These are phyloP conservation scores for Leptoxyphium fumago DNA, from an alignment of 2,329 filamentous ascomycete genomes.

Conservation along the genomic window DNA sequence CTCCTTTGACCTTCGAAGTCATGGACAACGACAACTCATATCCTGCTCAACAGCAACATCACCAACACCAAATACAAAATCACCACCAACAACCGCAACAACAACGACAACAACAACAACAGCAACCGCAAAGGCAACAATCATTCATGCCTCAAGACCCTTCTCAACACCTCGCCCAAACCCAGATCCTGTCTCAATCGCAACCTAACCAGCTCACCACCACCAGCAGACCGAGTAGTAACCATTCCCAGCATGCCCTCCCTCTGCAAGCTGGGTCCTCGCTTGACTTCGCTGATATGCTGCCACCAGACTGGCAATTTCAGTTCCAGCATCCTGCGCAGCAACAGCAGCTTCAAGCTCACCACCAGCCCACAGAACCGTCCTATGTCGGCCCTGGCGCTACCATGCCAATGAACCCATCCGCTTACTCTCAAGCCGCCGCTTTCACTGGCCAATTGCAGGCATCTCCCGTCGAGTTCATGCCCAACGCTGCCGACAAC, in stretches of 20 bases:
- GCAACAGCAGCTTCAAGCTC: slow-evolving; percentile 2
- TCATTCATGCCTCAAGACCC: slow-evolving; percentile 6
- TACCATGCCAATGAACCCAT: slow-evolving; percentile 19
- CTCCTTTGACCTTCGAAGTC: slow-evolving; percentile 9
- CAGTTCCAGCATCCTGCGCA: slow-evolving; percentile 20
- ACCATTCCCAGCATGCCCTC: slow-evolving; percentile 14
- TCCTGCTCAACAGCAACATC: slow-evolving; percentile 8
- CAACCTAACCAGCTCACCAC: slow-evolving; percentile 1
- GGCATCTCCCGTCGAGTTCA: slow-evolving; percentile 32
- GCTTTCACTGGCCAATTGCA: slow-evolving; percentile 28
- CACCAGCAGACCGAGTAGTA: slow-evolving; percentile 14
- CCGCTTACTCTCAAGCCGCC: slow-evolving; percentile 19
- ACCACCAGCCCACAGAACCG: slow-evolving; percentile 10
- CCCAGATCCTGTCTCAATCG: slow-evolving; percentile 1
- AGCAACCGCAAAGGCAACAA: slow-evolving; percentile 6
- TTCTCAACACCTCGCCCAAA: slow-evolving; percentile 5
- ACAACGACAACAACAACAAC: slow-evolving; percentile 11
- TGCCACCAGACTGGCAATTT: slow-evolving; percentile 28
- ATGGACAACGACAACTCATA: slow-evolving; percentile 12
- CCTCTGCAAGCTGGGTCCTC: slow-evolving; percentile 19
- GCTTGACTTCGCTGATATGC: slow-evolving; percentile 18
- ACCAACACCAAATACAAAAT: neutral
- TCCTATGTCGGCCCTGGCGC: slow-evolving; percentile 11
- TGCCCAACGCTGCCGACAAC: slow-evolving; percentile 25
- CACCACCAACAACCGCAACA: slow-evolving; percentile 2